Evolutionary conservation across 768 basidiomycete genomes (phyloP), one percentile per base, ranked within the genome.

Genomic region (Pseudohyphozyma bogoriensis): DNA sequence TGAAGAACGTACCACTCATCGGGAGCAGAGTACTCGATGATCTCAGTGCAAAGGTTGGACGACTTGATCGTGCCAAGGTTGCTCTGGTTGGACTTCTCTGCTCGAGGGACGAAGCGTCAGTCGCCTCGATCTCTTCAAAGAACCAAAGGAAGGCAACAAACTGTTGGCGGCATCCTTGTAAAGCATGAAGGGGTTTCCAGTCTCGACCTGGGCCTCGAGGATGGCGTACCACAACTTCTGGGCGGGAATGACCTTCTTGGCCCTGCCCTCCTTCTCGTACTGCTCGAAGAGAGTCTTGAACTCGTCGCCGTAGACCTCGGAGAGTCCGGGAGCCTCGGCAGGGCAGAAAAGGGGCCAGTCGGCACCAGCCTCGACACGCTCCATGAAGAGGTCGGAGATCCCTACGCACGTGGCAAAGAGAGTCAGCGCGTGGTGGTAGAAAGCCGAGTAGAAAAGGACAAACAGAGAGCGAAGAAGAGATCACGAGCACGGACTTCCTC

Each of bases 201-300:
- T 99, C 77, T 99, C 53, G 68, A 93, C 90, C 75, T 99, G 95
- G 16, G 91, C 84, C 71, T 97, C 95, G 42, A 97, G 78, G 67
- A 97, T 84, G 36, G 91, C 90, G 73, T 93, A 96, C 93, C 95
- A 99, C 39, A 99, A 81, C 76, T 97, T 96, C 75, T 97, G 95
- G 4, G 95, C 95, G 47, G 89, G 83, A 65, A 99, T 77, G 22
- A 81, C 80, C 78, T 85, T 86, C 68, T 85, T 83, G 4, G 85
- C 85, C 31, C 88, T 84, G 26, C 90, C 91, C 73, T 92, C 91
- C 58, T 78, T 80, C 77, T 97, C 93, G 71, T 97, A 97, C 64
- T 79, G 82, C 71, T 83, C 82, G 73, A 86, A 95, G 24, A 92
- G 77, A 2, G 78, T 81, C 70, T 92, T 89, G 64, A 97, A 97